Percentiles rank a stretch among this genome's conserved stretches.
Conservation (phyloP, 2,329 filamentous ascomycete genomes). For the Phialophora verrucosa region DNA sequence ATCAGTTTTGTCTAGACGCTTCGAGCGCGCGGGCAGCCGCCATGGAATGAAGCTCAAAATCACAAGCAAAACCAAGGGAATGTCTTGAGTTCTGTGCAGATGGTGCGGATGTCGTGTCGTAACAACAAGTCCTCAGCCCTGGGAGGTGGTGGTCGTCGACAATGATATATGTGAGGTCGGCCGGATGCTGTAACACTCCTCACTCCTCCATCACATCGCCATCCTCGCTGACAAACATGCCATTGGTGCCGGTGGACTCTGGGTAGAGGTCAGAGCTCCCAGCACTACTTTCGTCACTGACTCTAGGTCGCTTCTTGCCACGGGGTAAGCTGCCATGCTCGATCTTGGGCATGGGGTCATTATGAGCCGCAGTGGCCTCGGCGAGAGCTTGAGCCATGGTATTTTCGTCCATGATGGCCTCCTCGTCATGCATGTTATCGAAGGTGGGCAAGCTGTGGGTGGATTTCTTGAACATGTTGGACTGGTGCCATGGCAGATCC, state of each 20-base stretch:
- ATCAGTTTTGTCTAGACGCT: neutral
- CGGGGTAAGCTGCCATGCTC: neutral
- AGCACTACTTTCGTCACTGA: constrained; percentile 15
- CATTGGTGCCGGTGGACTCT: neutral
- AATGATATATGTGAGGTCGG: neutral
- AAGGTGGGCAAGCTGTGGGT: constrained; percentile 21
- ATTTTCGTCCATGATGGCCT: constrained; percentile 6
- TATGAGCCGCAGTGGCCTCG: neutral
- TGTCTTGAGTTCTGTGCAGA: neutral
- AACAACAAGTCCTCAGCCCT: neutral
- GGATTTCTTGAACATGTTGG: constrained; percentile 3
- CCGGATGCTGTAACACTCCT: neutral
- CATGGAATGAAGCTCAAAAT: neutral
- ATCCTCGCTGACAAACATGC: constrained; percentile 21
- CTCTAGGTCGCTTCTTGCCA: constrained; percentile 18
- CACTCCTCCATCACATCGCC: constrained; percentile 19
- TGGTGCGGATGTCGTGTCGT: neutral
- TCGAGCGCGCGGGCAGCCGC: neutral
- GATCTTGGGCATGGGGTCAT: neutral
- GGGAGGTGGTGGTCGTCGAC: neutral
- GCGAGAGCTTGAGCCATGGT: constrained; percentile 3
- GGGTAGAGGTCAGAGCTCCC: neutral
- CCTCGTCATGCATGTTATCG: constrained; percentile 16
- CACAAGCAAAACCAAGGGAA: neutral
- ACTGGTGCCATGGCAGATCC: constrained; percentile 50